Percentiles rank a stretch among this genome's conserved stretches.
Conservation (phyloP, 2,329 filamentous ascomycete species). For the Diplocarpon rosae region DNA sequence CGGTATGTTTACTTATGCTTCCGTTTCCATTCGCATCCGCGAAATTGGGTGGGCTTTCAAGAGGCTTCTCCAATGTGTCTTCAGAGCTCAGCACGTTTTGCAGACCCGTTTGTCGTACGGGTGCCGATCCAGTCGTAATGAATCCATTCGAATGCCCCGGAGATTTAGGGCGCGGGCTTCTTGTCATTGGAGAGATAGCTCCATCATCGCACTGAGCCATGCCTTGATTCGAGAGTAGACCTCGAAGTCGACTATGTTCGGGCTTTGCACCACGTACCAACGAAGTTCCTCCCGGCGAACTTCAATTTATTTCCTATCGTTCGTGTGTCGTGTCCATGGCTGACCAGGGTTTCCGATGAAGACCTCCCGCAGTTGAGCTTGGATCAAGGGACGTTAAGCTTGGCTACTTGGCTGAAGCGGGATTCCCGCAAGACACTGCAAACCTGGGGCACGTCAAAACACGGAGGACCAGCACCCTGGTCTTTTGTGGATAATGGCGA, state of each 20-base stretch:
- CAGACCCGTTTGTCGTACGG: constrained; percentile 20
- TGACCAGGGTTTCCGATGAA: background rate
- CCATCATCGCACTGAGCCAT: constrained; percentile 25
- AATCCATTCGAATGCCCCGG: constrained; percentile 16
- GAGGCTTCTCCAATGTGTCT: constrained; percentile 6
- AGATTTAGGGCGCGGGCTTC: constrained; percentile 23
- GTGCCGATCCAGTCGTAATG: constrained; percentile 17
- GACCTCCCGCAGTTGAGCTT: background rate
- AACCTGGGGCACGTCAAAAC: too few species aligned
- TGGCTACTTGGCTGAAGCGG: background rate
- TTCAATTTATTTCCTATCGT: background rate
- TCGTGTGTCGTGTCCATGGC: constrained; percentile 6
- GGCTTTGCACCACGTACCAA: constrained; percentile 1
- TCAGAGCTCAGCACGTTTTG: constrained; percentile 20
- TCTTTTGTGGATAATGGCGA: too few species aligned
- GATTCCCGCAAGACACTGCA: too few species aligned
- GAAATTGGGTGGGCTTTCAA: constrained; percentile 9
- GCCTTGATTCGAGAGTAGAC: constrained; percentile 3
- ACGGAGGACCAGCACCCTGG: too few species aligned
- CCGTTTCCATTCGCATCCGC: constrained; percentile 11
- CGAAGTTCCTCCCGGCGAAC: background rate
- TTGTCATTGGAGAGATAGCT: constrained; percentile 29
- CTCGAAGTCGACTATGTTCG: background rate
- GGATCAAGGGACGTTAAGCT: background rate
- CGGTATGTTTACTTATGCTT: constrained; percentile 8